Conservation (phyloP, 495 filamentous ascomycete species). For the Aspergillus avenaceus region DNA sequence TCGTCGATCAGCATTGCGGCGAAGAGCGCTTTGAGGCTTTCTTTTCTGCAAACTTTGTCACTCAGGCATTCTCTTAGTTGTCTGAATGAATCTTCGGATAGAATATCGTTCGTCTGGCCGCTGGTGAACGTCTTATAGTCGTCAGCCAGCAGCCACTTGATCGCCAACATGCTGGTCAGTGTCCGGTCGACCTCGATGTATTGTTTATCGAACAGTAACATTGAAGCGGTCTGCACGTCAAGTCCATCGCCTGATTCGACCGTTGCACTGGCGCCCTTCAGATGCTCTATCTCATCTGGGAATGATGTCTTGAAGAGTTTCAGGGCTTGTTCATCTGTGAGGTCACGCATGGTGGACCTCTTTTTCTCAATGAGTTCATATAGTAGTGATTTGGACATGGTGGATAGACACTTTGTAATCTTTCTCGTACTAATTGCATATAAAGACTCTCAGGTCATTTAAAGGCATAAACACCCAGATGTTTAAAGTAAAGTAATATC, state of each 20-base stretch:
- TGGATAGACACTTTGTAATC: too few species aligned
- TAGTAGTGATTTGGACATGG: too few species aligned
- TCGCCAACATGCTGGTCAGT: constrained; percentile 22
- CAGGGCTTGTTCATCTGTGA: not conserved
- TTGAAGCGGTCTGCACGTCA: constrained; percentile 19
- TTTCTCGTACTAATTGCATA: too few species aligned
- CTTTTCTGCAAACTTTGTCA: not conserved
- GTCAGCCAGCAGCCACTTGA: constrained; percentile 30
- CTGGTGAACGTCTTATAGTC: constrained; percentile 23
- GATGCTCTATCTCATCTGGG: not conserved
- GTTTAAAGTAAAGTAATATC: too few species aligned
- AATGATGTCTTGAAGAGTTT: not conserved
- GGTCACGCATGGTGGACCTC: too few species aligned
- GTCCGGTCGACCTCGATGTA: constrained; percentile 36
- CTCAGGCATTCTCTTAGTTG: not conserved
- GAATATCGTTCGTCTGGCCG: constrained; percentile 11
- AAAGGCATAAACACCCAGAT: too few species aligned
- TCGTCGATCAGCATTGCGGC: constrained; percentile 34
- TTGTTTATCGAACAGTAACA: constrained; percentile 20
- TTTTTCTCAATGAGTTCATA: too few species aligned
- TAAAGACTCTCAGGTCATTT: too few species aligned
- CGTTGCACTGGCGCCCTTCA: not conserved
- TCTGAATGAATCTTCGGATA: constrained; percentile 6
- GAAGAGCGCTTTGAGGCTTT: constrained; percentile 26
- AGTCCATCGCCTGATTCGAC: not conserved